These are phyloP conservation scores for Psilocybe mexicana DNA, from an alignment of 1,284 basidiomycete species.

Conservation along the genomic window DNA sequence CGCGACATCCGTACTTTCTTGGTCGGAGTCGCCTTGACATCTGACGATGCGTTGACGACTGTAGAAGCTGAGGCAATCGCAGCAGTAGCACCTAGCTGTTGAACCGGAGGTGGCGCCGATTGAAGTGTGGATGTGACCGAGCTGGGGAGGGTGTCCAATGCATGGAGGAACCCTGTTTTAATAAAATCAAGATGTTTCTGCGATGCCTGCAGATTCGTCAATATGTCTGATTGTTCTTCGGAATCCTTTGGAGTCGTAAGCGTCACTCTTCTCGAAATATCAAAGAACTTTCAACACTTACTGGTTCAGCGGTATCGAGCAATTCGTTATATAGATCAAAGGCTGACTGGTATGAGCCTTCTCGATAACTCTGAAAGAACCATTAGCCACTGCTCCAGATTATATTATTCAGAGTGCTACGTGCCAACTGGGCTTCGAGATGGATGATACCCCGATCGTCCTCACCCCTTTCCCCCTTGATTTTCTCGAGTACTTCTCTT, in stretches of 20 bases:
- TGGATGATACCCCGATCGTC: constrained; percentile 70
- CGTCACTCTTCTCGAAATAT: background rate
- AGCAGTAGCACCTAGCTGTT: constrained; percentile 33
- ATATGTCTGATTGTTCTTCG: constrained; percentile 85
- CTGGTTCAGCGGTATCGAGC: constrained; percentile 72
- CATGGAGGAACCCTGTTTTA: constrained; percentile 63
- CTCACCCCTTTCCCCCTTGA: constrained; percentile 45
- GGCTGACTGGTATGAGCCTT: constrained; percentile 71
- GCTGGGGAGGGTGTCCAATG: constrained; percentile 58
- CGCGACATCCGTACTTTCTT: constrained; percentile 67
- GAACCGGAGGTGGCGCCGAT: constrained; percentile 51
- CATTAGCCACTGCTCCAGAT: background rate
- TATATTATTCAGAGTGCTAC: constrained; percentile 27
- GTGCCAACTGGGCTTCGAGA: constrained; percentile 83
- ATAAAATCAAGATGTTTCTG: constrained; percentile 83
- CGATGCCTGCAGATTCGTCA: constrained; percentile 79
- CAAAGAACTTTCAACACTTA: constrained; percentile 35
- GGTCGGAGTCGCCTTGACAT: constrained; percentile 32
- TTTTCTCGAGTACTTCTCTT: constrained; percentile 46
- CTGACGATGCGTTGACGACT: constrained; percentile 24
- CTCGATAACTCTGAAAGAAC: constrained; percentile 66
- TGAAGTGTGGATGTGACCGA: constrained; percentile 57
- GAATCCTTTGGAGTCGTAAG: constrained; percentile 52
- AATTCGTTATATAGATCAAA: constrained; percentile 78
- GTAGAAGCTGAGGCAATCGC: constrained; percentile 30